Conservation (phyloP, 2,329 filamentous ascomycete species). For the Septoria petroselini region DNA sequence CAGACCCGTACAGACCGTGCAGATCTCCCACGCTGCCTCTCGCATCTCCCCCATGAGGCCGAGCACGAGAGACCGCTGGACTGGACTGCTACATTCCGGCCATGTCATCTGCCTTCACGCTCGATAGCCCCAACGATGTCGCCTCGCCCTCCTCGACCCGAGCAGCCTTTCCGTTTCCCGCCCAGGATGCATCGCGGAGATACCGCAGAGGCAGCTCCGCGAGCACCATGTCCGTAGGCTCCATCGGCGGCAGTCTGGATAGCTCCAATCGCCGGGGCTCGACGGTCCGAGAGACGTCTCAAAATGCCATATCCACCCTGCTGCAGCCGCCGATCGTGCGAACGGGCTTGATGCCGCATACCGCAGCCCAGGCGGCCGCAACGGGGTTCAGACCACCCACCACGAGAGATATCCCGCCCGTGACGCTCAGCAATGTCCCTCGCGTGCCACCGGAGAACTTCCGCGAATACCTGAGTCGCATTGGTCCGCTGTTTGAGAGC, state of each 20-base stretch:
- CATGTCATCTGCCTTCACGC: conserved; percentile 40
- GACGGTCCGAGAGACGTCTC: conserved; percentile 68
- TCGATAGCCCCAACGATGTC: conserved; percentile 48
- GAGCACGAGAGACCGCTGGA: conserved; percentile 13
- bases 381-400: conserved; percentile 69
- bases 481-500: conserved; percentile 84
- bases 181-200: conserved; percentile 52
- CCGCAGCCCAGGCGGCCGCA: conserved; percentile 64
- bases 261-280: conserved; percentile 58
- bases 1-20: no score
- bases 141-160: conserved; percentile 41
- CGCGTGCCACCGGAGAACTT: conserved; percentile 79
- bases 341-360: conserved; percentile 79
- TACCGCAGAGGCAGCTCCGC: conserved; percentile 76
- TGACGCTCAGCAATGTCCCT: conserved; percentile 82
- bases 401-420: conserved; percentile 84
- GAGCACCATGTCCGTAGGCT: conserved; percentile 70
- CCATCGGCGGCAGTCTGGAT: conserved; percentile 80
- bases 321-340: conserved; percentile 85
- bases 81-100: conserved; percentile 19
- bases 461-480: conserved; percentile 76
- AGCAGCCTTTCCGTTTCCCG: conserved; percentile 55
- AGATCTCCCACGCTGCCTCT: no score
- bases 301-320: conserved; percentile 94
- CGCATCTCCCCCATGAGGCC: conserved; percentile 24